Conservation (phyloP, 202 grass and related monocot genomes). For the Zoysia matrella region DNA sequence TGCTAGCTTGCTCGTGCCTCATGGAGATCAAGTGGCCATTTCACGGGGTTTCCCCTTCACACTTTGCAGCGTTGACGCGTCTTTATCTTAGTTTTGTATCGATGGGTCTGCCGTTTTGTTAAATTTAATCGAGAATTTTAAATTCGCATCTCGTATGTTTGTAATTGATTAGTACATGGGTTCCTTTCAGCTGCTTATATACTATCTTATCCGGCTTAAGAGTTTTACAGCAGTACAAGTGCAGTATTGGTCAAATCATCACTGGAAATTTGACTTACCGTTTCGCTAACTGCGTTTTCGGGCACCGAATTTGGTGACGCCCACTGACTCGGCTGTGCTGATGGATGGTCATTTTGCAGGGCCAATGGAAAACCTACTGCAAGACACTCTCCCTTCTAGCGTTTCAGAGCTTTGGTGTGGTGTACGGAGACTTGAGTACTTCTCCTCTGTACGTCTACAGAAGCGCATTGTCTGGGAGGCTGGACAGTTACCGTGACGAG, state of each 20-base stretch:
- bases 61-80: slow-evolving; percentile 21
- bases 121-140: not conserved
- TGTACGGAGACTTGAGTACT: slow-evolving; percentile 73
- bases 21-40: not conserved
- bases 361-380: slow-evolving; percentile 53
- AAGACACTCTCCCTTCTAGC: slow-evolving; percentile 63
- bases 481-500: slow-evolving; percentile 48
- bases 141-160: not conserved
- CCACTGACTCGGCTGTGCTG: not conserved
- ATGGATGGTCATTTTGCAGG: slow-evolving; percentile 26
- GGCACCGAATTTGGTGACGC: not conserved
- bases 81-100: not conserved
- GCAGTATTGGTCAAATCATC: not conserved
- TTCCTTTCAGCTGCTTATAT: not conserved
- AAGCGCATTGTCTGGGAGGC: slow-evolving; percentile 56
- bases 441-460: slow-evolving; percentile 75
- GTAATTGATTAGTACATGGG: not conserved
- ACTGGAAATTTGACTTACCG: not conserved
- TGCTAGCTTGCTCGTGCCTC: not conserved
- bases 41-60: not conserved
- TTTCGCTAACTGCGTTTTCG: not conserved
- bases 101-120: not conserved
- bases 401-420: slow-evolving; percentile 84
- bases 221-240: not conserved
- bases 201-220: not conserved